These are phyloP conservation scores for Polysphondylium violaceum DNA, from an alignment of 78 protist species.

Conservation along the genomic window DNA sequence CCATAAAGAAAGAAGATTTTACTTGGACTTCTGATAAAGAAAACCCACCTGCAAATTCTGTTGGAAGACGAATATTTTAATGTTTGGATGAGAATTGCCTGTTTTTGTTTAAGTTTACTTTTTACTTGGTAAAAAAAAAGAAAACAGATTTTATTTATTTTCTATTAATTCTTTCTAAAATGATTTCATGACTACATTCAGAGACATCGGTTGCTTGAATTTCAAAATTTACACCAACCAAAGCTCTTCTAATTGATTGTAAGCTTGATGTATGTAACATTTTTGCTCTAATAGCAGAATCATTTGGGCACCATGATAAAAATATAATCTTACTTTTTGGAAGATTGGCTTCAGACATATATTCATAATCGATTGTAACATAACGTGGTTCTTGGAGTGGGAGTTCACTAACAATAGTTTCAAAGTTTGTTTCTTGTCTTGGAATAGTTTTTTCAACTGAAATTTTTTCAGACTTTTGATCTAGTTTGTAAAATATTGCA, in stretches of 20 bases:
- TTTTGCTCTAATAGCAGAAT: constrained; percentile 86
- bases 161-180: constrained; percentile 75
- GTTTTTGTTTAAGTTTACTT: no score
- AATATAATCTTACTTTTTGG: constrained; percentile 35
- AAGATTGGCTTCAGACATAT: constrained; percentile 19
- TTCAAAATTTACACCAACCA: constrained; percentile 90
- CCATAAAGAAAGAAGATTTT: no score
- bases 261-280: constrained; percentile 93
- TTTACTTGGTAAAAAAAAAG: no score
- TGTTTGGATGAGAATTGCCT: constrained; percentile 98
- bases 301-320: constrained; percentile 82
- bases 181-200: constrained; percentile 79
- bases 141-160: no score
- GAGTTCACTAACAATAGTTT: no score
- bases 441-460: no score
- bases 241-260: constrained; percentile 87
- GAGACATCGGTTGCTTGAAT: constrained; percentile 92
- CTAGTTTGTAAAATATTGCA: no score
- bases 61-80: constrained; percentile 90
- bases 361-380: constrained; percentile 26
- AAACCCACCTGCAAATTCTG: constrained; percentile 49
- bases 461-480: no score
- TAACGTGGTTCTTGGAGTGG: no score
- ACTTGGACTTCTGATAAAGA: constrained; percentile 86
- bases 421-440: no score